These are phyloP conservation scores for Ophiostoma himal-ulmi DNA, from an alignment of 2,329 filamentous ascomycete species.

Conservation along the genomic window DNA sequence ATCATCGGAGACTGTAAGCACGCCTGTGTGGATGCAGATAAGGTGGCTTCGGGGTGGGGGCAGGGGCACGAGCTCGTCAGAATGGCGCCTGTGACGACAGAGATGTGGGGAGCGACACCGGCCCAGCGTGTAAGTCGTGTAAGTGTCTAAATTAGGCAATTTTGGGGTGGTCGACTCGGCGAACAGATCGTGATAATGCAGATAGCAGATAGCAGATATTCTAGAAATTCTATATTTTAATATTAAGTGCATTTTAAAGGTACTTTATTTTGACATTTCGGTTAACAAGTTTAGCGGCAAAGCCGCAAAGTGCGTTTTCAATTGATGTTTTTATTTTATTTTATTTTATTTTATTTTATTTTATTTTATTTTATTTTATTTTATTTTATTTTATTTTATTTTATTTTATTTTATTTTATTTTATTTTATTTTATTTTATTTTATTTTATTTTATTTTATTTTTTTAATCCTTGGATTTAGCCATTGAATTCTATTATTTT, in stretches of 20 bases:
- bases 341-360: not conserved
- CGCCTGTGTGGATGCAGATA: constrained; percentile 1
- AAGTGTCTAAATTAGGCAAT: constrained; percentile 5
- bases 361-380: not conserved
- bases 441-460: not conserved
- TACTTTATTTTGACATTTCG: not conserved
- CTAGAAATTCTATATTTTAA: not conserved
- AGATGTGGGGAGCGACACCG: not conserved
- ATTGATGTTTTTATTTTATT: no score
- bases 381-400: not conserved
- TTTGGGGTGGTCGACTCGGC: not conserved
- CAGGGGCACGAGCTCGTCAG: constrained; percentile 7
- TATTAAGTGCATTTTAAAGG: not conserved
- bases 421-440: not conserved
- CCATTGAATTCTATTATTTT: no score
- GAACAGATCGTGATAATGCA: no score
- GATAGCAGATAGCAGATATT: no score
- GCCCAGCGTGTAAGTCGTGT: constrained; percentile 1
- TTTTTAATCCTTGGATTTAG: no score
- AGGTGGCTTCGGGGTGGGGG: not conserved
- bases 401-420: not conserved
- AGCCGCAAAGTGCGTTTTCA: no score
- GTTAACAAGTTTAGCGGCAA: not conserved
- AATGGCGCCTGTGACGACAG: constrained; percentile 13
- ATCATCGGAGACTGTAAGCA: constrained; percentile 7